Base-by-base conservation (phyloP, 1,284 basidiomycete species). In the Schizophyllum commune region DNA sequence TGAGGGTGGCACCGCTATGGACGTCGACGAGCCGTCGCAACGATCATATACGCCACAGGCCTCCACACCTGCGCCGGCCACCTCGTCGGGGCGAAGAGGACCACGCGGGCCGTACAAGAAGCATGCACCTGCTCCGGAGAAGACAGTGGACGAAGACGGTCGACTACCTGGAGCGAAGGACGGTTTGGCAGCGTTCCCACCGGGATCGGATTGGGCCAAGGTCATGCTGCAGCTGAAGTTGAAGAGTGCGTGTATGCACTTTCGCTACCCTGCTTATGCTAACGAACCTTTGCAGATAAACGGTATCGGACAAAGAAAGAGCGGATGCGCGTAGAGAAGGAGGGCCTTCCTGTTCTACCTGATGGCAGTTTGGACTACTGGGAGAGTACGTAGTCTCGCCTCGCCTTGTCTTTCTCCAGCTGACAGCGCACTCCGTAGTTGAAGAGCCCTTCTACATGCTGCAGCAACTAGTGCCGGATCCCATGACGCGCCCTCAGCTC, bases 241-340 rank as follows among this genome's bases (percentile, higher is more conserved):
- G 58, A 89, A 86, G 78, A 88, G 89, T 86, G 63, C 22, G 65
- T 60, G 8, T 32, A 56, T 54, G 58, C 19, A 58, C 27, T 21
- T 32, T 6, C 3, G 56, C 61, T 32, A 58, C 57, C 56, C 22
- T n/a, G 33, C 57, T 9, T 8, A 15, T 59, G 53, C 11, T 56
- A 55, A 6, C 57, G n/a, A 20, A 51, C 51, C 52, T 55, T 33
- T 59, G 8, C 61, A 91, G 89, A 87, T 13, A 91, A 90, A 67
- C 80, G 83, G 21, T 89, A 89, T 68, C 82, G 81, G 60, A 91
- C 88, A 0, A 91, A 91, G 75, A 91, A 88, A 67, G 89, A 91
- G 66, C 77, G 89, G 13, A 66, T 91, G 63, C 78, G 85, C 21
- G 79, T 90, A 57, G 89, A 91, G 68, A 85, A 82, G 63, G 84